phyloP scores from a whole-genome alignment of 2,329 filamentous ascomycete genomes.

The Lasiodiplodia theobromae region DNA sequence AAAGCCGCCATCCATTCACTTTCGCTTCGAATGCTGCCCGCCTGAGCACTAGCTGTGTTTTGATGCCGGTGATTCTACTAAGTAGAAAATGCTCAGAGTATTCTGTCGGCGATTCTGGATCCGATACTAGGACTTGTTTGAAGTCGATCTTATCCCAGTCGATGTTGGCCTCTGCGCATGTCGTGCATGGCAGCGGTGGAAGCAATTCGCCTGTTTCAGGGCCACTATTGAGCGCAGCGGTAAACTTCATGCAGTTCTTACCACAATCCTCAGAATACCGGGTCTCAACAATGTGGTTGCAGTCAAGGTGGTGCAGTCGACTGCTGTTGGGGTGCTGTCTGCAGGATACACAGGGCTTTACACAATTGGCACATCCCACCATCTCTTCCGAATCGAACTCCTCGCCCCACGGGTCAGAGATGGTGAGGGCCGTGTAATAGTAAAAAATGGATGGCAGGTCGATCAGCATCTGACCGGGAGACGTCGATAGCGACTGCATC shows the following conservation, averaged over 20 bases:
- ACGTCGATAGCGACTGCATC: background rate
- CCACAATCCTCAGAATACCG: background rate
- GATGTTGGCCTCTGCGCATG: background rate
- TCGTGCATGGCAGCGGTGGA: background rate
- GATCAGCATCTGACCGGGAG: background rate
- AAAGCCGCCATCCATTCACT: background rate
- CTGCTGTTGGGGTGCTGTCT: background rate
- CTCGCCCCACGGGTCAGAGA: background rate
- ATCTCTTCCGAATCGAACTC: background rate
- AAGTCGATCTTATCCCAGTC: background rate
- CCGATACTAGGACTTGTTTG: background rate
- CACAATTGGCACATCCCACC: background rate
- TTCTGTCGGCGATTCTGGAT: background rate
- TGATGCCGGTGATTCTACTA: background rate
- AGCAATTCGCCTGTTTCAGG: too few species aligned
- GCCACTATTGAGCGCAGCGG: background rate
- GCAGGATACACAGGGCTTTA: background rate
- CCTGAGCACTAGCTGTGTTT: background rate
- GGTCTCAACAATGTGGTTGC: constrained; percentile 3
- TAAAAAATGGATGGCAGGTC: background rate
- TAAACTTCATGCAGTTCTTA: background rate
- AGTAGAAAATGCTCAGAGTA: background rate
- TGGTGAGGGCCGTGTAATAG: background rate
- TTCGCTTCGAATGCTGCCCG: background rate
- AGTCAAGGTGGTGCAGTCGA: background rate